Base-by-base conservation (phyloP, 2,329 filamentous ascomycete species). In the Cladophialophora bantiana region DNA sequence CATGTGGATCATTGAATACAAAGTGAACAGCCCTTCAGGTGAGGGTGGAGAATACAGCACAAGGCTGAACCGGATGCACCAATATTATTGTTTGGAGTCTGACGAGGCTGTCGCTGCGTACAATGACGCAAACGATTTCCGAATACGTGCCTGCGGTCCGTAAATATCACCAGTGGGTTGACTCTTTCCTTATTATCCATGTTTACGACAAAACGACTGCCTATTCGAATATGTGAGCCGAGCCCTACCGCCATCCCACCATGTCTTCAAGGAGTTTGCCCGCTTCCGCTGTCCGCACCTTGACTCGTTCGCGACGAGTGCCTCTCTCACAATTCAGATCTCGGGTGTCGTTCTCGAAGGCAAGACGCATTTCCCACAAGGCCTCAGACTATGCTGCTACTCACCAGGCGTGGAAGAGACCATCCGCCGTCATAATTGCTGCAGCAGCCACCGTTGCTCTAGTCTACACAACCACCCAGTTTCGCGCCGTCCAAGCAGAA, bases 401-500 rank as follows among this genome's bases (percentile, higher is more conserved):
- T 34, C 70, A 68, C 45, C 62, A 40, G 42, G 52, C 58, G 57
- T 72, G 71, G 71, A 66, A 62, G 18, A 53, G 64, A 31, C 77
- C 4, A 52, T 81, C 64, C 70, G 74, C 54, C 71, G 73, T 76
- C 20, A 73, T 81, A 18, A 78, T 83, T 54, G 80, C 76, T n/a
- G 73, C 75, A 7, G 79, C 78, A 10, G 78, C 79, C 13, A 78
- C 78, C 12, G 77, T 78, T 56, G 75, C 76, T 13, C 78, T 82
- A 65, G 78, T 82, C 67, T 75, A 75, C 34, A 66, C 69, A 2
- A 55, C 73, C 70, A 45, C 72, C 62, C 62, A 56, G 13, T 32
- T 48, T 3, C 20, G 81, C 57, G 74, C 77, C 55, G 78, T 77
- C 18, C 80, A 84, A 62, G 84, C 84, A 32, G 84, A 86, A 73